Evolutionary conservation across 2,329 filamentous ascomycete species (phyloP), one percentile per base, ranked within the genome.

Genomic region (Aspergillus carbonarius): DNA sequence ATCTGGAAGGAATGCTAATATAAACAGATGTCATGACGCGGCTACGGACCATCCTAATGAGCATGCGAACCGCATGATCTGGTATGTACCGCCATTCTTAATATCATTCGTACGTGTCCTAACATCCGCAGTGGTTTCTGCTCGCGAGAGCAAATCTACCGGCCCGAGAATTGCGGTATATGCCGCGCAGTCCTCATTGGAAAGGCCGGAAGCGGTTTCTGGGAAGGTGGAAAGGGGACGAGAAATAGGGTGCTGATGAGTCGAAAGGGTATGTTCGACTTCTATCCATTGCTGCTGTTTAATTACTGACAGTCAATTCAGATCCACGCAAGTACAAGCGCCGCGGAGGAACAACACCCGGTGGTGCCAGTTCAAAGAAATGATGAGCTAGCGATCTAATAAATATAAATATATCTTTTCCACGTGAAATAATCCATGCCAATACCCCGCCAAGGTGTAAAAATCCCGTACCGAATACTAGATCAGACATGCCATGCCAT

Each of bases 171-270:
- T 60, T 96, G 91, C 72, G 82, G 79, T 1, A 85, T 91, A 68
- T 96, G 91, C 70, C 88, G 88, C 50, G 80, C 87, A 34, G 84
- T 82, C 51, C 83, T 95, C 12, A 82, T 92, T 54, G 87, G 89
- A 63, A 88, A 85, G 69, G 84, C 85, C 3, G 79, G 79, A 7
- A 79, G 79, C 44, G 91, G 91, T 0, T 96, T 92, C 75, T 96
- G 91, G 91, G 91, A 96, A 78, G 91, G 91, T 10, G 91, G 91
- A 1, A 91, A 89, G 72, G 90, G 90, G 1, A 93, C 90, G n/a
- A 80, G 90, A 60, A 89, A 92, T 70, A 84, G 81, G 73, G 77
- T 76, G 32, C 77, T 82, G 68, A 93, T 93, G 90, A 90, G 86
- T 67, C 81, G 87, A 60, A 92, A 91, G 75, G 79, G 79, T 79